A percentile compares a stretch with the other conserved stretches of the same genome.
Evolutionary conservation across 768 basidiomycete genomes (phyloP).

Genomic region (Boletus rubescentipes): DNA sequence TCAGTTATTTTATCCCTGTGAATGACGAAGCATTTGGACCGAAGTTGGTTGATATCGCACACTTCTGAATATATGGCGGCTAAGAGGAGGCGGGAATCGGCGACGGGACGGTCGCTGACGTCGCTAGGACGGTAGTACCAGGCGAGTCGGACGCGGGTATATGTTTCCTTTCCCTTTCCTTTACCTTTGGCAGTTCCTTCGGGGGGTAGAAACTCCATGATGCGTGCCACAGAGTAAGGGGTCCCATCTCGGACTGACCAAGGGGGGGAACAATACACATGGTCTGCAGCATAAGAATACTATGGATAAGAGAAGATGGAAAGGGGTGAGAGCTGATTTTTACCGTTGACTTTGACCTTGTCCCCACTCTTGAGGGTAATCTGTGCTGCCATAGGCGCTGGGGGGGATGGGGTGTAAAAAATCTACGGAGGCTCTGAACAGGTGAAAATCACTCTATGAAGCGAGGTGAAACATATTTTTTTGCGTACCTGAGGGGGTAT

Average conservation of each 20-base stretch:
- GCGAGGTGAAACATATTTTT: slow-evolving; percentile 15
- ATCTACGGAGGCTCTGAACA: slow-evolving; percentile 17
- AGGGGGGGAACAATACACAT: slow-evolving; percentile 94
- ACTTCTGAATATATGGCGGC: slow-evolving; percentile 97
- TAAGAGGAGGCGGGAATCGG: slow-evolving; percentile 88
- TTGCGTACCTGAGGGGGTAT: slow-evolving; percentile 21
- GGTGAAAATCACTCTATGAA: slow-evolving; percentile 1
- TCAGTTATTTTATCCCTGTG: slow-evolving; percentile 96
- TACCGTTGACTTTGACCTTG: slow-evolving; percentile 86
- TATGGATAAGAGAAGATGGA: slow-evolving; percentile 17
- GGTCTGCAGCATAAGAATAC: slow-evolving; percentile 60
- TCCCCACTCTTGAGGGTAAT: slow-evolving; percentile 79
- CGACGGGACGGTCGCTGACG: slow-evolving; percentile 87
- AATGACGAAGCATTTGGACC: slow-evolving; percentile 89
- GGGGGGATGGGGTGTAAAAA: slow-evolving; percentile 27
- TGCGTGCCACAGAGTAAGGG: slow-evolving; percentile 92
- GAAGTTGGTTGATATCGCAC: slow-evolving; percentile 91
- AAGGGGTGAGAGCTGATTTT: slow-evolving; percentile 25
- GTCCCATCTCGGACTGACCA: slow-evolving; percentile 93
- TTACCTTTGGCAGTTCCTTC: slow-evolving; percentile 66
- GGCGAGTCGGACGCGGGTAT: slow-evolving; percentile 84
- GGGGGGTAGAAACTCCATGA: slow-evolving; percentile 94
- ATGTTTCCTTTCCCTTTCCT: slow-evolving; percentile 65
- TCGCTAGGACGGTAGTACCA: slow-evolving; percentile 98
- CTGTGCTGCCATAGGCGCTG: slow-evolving; percentile 30